Evolutionary conservation across 2,329 filamentous ascomycete genomes (phyloP).

Genomic region (Trichoderma semiorbis): DNA sequence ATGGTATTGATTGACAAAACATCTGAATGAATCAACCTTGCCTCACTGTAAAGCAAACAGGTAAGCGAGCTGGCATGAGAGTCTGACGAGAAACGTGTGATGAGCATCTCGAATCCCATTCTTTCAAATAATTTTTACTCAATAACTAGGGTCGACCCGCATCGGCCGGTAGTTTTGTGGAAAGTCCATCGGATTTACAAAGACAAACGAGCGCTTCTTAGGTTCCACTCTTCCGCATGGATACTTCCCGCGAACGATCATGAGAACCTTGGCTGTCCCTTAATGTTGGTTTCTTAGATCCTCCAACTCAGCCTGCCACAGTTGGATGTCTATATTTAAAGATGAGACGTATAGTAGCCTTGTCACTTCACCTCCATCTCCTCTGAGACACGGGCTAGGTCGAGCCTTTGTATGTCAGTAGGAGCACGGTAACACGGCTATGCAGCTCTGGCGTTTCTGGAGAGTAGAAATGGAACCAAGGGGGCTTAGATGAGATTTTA

Average conservation of each 20-base stretch:
- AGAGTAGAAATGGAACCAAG: background rate
- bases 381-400: background rate
- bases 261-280: background rate
- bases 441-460: background rate
- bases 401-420: background rate
- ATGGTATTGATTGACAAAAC: background rate
- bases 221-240: background rate
- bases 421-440: background rate
- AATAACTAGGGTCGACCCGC: background rate
- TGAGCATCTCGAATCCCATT: background rate
- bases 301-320: no score
- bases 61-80: background rate
- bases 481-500: slow-evolving; percentile 4
- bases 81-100: background rate
- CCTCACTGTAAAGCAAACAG: background rate
- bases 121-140: background rate
- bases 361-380: background rate
- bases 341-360: background rate
- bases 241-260: background rate
- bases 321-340: background rate
- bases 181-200: background rate
- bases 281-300: background rate
- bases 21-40: background rate
- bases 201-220: background rate
- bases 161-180: background rate